Evolutionary conservation across 1,284 basidiomycete genomes (phyloP).

Genomic region (Ustilago crameri): DNA sequence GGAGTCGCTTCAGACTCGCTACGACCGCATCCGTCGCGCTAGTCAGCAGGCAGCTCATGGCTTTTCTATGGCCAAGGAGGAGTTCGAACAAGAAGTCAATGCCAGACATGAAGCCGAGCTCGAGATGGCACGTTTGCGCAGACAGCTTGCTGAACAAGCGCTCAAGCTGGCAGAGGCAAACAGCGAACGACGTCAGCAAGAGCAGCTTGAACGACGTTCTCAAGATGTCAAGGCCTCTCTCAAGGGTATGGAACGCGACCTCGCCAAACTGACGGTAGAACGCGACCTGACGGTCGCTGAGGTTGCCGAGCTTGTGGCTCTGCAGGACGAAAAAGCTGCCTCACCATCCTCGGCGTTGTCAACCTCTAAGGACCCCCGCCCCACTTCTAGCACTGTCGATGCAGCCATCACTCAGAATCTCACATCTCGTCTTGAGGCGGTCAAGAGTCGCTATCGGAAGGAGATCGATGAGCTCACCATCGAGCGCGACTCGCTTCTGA

Average conservation of each 20-base stretch:
- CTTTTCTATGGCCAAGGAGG: slow-evolving; percentile 87
- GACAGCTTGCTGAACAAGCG: slow-evolving; percentile 88
- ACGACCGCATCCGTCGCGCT: slow-evolving; percentile 81
- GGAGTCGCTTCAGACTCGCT: slow-evolving; percentile 77
- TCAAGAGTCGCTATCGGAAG: slow-evolving; percentile 86
- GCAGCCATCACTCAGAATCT: slow-evolving; percentile 77
- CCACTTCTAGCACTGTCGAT: slow-evolving; percentile 24
- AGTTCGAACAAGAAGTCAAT: slow-evolving; percentile 89
- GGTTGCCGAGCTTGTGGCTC: slow-evolving; percentile 83
- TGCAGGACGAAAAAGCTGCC: slow-evolving; percentile 72
- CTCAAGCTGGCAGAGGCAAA: slow-evolving; percentile 84
- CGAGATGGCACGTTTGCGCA: slow-evolving; percentile 84
- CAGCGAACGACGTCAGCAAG: slow-evolving; percentile 77
- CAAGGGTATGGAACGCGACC: slow-evolving; percentile 81
- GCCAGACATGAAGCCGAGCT: slow-evolving; percentile 88
- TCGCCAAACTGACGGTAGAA: slow-evolving; percentile 87
- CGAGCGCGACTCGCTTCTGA: slow-evolving; percentile 80
- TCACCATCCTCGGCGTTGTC: slow-evolving; percentile 5
- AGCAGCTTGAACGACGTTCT: slow-evolving; percentile 80
- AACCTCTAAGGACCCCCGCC: slow-evolving; percentile 15
- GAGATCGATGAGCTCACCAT: slow-evolving; percentile 86
- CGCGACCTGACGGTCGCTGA: slow-evolving; percentile 91
- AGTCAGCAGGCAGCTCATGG: slow-evolving; percentile 93
- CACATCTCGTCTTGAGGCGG: slow-evolving; percentile 84
- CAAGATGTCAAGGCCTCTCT: slow-evolving; percentile 82